phyloP scores from a whole-genome alignment of 2,329 filamentous ascomycete genomes.

The Alternaria sp. region DNA sequence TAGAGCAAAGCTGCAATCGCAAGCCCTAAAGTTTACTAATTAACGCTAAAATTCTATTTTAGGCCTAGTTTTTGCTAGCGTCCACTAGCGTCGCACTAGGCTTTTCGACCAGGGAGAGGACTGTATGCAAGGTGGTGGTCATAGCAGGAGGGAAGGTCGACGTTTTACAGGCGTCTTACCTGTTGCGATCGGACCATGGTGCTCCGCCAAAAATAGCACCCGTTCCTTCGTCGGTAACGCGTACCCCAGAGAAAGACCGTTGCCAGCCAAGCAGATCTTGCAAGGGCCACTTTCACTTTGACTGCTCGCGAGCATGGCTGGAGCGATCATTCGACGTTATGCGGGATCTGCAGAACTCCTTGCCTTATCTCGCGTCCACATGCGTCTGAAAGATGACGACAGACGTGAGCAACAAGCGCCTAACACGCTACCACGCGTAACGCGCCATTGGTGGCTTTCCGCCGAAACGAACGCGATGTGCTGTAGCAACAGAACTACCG shows the following conservation, averaged over 20 bases:
- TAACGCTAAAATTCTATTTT: too few relatives aligned
- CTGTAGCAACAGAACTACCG: not conserved
- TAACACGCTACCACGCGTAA: constrained; percentile 15
- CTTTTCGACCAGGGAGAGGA: too few relatives aligned
- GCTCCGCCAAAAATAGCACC: constrained; percentile 42
- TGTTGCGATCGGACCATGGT: constrained; percentile 19
- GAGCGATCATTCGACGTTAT: constrained; percentile 35
- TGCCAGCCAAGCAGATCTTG: constrained; percentile 26
- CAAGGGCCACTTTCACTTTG: constrained; percentile 20
- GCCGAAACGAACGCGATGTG: constrained; percentile 6
- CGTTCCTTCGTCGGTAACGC: constrained; percentile 26
- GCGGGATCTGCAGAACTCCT: constrained; percentile 40
- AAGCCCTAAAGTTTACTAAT: too few relatives aligned
- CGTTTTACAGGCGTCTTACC: constrained; percentile 17
- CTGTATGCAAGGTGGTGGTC: constrained; percentile 21
- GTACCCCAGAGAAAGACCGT: constrained; percentile 39
- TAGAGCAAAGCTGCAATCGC: too few relatives aligned
- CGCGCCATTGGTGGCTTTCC: constrained; percentile 15
- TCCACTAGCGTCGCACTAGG: too few relatives aligned
- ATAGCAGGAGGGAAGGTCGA: constrained; percentile 12
- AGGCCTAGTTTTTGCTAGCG: too few relatives aligned
- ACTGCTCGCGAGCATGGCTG: constrained; percentile 22
- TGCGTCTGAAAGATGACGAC: constrained; percentile 31
- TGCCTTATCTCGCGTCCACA: constrained; percentile 30
- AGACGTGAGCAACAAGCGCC: constrained; percentile 7